phyloP scores from a whole-genome alignment of 352 stramenopile genomes.

The Phytopythium mirpurense region DNA sequence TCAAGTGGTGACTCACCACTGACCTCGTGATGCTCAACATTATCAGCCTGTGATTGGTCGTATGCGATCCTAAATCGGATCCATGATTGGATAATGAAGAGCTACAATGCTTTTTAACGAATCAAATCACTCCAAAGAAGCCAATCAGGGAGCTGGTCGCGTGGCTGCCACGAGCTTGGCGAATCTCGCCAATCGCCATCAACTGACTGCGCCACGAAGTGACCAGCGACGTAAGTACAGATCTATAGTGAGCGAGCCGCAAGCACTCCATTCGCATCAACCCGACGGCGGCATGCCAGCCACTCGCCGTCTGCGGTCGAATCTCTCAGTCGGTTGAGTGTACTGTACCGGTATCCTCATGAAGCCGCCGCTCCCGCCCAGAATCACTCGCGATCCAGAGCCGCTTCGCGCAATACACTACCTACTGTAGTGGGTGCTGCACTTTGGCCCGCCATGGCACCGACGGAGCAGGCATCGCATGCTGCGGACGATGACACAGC shows the following conservation, averaged over 20 bases:
- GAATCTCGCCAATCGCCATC: slow-evolving; percentile 2
- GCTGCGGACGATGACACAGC: background rate
- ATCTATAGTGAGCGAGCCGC: background rate
- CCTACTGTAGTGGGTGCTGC: too few species aligned
- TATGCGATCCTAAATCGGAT: background rate
- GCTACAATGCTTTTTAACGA: background rate
- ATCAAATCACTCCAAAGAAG: background rate
- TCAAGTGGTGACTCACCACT: too few species aligned
- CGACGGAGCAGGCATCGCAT: background rate
- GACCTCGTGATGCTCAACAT: too few species aligned
- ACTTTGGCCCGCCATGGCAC: too few species aligned
- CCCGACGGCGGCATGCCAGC: background rate
- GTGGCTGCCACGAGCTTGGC: background rate
- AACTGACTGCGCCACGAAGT: background rate
- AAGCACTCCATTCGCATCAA: background rate
- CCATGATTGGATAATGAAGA: background rate
- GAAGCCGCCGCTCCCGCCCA: too few species aligned
- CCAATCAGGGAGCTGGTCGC: background rate
- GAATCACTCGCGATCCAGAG: background rate
- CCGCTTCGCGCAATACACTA: too few species aligned
- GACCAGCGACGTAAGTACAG: background rate
- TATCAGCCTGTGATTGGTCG: too few species aligned
- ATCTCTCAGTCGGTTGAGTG: too few species aligned
- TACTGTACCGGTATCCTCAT: too few species aligned
- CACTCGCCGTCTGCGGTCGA: too few species aligned